A percentile compares a stretch with the other conserved stretches of the same genome.
phyloP scores from a whole-genome alignment of 106 monocot species.

The Dendrobium chrysotoxum region DNA sequence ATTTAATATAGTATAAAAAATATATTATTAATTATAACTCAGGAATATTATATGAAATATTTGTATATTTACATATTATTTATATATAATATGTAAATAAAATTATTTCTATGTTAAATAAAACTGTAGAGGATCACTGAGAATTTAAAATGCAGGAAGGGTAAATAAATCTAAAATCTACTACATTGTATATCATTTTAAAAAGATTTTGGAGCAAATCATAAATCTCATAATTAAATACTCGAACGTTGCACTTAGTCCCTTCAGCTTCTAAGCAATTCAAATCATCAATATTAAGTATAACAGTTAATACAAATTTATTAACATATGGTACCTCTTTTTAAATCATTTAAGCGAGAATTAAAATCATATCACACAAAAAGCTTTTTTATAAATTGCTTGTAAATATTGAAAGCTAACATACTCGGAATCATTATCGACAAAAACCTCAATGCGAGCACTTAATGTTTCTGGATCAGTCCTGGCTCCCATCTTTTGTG shows the following conservation, averaged over 20 bases:
- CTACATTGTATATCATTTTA: neutral
- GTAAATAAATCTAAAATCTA: neutral
- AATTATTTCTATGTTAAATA: neutral
- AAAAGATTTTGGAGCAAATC: neutral
- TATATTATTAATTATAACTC: too few species aligned
- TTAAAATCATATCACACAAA: neutral
- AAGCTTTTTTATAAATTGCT: neutral
- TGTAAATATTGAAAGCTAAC: neutral
- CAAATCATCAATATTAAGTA: neutral
- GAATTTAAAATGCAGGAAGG: neutral
- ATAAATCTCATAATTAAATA: neutral
- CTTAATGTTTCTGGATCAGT: slow-evolving; percentile 19
- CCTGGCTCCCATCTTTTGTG: slow-evolving; percentile 36
- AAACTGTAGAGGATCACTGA: neutral
- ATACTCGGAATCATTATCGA: slow-evolving; percentile 69
- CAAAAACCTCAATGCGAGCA: slow-evolving; percentile 60
- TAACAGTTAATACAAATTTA: neutral
- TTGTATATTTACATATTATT: too few species aligned
- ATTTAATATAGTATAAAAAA: too few species aligned
- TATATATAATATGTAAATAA: too few species aligned
- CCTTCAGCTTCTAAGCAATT: neutral
- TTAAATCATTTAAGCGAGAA: neutral
- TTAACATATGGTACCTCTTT: neutral
- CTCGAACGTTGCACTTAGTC: neutral
- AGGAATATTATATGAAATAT: too few species aligned